Percentiles rank a stretch among this genome's conserved stretches.
Evolutionary conservation across 352 stramenopile species (phyloP).

Genomic region (Globisporangium heterothallicum): DNA sequence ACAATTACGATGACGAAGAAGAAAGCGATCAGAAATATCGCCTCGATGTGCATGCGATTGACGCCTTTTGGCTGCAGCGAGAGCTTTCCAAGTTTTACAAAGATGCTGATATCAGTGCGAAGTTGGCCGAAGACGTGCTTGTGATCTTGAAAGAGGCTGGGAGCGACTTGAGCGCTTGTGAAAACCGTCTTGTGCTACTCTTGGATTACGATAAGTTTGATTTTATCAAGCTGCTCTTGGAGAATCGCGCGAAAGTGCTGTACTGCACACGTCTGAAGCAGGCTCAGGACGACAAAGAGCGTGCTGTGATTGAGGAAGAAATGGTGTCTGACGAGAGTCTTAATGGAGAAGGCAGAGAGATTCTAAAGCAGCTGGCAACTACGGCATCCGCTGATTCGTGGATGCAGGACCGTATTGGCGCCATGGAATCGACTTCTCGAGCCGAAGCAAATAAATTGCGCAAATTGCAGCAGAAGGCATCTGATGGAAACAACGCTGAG

Average conservation of each 20-base stretch:
- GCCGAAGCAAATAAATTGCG: conserved; percentile 77
- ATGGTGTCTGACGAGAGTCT: conserved; percentile 82
- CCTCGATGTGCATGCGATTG: conserved; percentile 95
- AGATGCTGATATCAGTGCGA: conserved; percentile 91
- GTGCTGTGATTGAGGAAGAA: conserved; percentile 86
- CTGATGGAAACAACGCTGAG: conserved; percentile 18
- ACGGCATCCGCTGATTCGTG: conserved; percentile 92
- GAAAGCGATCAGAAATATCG: conserved; percentile 59
- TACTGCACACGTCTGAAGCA: conserved; percentile 97
- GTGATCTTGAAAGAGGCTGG: conserved; percentile 57
- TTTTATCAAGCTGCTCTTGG: conserved; percentile 97
- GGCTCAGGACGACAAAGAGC: conserved; percentile 90
- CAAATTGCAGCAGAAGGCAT: conserved; percentile 53
- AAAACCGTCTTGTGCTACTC: conserved; percentile 97
- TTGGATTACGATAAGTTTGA: conserved; percentile 99
- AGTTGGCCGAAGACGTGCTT: conserved; percentile 91
- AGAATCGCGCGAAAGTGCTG: conserved; percentile 94
- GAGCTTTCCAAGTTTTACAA: conserved; percentile 94
- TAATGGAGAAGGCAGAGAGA: conserved; percentile 82
- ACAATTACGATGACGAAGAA: conserved; percentile 61
- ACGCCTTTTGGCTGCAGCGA: conserved; percentile 98
- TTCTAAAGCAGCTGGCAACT: conserved; percentile 88
- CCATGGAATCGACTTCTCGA: conserved; percentile 80
- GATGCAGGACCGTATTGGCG: conserved; percentile 90
- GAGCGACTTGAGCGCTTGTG: conserved; percentile 81